Evolutionary conservation across 305 asterid species (phyloP).

Genomic region (Rubia peregrina): DNA sequence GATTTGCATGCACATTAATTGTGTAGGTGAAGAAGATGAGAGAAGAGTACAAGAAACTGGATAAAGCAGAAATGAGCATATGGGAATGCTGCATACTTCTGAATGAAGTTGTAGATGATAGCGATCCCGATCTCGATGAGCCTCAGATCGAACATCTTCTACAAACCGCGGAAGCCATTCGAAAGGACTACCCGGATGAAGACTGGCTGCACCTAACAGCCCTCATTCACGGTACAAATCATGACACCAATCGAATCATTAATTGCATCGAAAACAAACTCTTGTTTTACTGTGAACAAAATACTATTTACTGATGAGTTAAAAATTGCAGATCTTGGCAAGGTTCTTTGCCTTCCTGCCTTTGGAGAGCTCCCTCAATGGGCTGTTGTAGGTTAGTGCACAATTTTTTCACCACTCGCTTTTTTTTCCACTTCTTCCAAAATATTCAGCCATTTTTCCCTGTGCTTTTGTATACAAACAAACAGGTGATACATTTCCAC

Average conservation of each 20-base stretch:
- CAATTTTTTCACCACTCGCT: not conserved
- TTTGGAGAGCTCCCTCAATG: constrained; percentile 78
- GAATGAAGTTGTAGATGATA: constrained; percentile 69
- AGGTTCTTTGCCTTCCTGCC: constrained; percentile 63
- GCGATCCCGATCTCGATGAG: constrained; percentile 76
- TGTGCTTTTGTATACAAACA: not conserved
- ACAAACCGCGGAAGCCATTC: constrained; percentile 69
- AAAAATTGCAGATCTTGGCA: constrained; percentile 58
- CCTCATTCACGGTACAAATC: constrained; percentile 59
- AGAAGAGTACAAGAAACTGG: constrained; percentile 43
- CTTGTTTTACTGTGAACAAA: no score
- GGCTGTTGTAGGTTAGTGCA: constrained; percentile 76
- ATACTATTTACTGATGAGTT: not conserved
- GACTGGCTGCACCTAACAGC: constrained; percentile 79
- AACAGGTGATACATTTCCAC: constrained; percentile 47
- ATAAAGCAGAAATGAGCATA: constrained; percentile 65
- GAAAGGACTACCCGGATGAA: constrained; percentile 61
- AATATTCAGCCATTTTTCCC: not conserved
- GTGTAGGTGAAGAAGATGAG: constrained; percentile 61
- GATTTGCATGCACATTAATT: not conserved
- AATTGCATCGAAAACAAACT: no score
- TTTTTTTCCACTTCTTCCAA: not conserved
- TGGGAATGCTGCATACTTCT: constrained; percentile 81
- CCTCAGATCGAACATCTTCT: constrained; percentile 74
- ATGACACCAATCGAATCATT: no score